Base-by-base conservation (phyloP, 768 basidiomycete genomes). In the Cyclocybe cylindracea region DNA sequence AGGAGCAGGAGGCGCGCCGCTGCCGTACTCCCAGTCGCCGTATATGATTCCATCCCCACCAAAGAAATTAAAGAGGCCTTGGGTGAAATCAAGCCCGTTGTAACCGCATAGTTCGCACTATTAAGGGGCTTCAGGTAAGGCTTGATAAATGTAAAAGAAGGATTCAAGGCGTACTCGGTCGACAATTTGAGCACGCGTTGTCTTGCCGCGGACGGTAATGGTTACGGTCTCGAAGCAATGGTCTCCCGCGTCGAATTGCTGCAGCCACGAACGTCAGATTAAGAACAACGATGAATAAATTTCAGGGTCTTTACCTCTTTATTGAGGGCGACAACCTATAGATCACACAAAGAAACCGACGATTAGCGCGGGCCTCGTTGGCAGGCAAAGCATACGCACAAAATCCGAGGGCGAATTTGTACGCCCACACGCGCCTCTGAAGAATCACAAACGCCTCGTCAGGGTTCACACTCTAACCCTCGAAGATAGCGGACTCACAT, bases 221-320 rank as follows among this genome's bases (percentile, higher is more conserved):
- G 75, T 75, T 53, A 82, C 72, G 52, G 59, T 70, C 41, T 77
- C 62, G 57, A 71, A 73, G 57, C 80, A 82, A 53, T 76, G 73
- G 10, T 66, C 53, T 32, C 74, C 76, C 32, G 58, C 64, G 41
- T 62, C 64, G 56, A 64, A 80, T 64, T 78, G 66, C 77, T 79
- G 29, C n/a, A 7, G 8, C 31, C 24, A 24, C 24, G 24, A 24
- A 24, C 24, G 24, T 24, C 24, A 24, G 24, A 24, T 24, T 24
- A 24, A 11, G 33, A 42, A 5, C 32, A 11, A 46, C 34, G 36
- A 19, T 41, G 8, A 34, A 38, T 24, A 50, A 18, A 53, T 47
- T 36, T 54, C 72, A 24, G 24, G 5, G 24, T 24, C 24, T 24
- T 50, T 57, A 78, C 77, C 42, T 60, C 62, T 34, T 66, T 59